Conservation (phyloP, 2,329 filamentous ascomycete species). For the Colletotrichum noveboracense region DNA sequence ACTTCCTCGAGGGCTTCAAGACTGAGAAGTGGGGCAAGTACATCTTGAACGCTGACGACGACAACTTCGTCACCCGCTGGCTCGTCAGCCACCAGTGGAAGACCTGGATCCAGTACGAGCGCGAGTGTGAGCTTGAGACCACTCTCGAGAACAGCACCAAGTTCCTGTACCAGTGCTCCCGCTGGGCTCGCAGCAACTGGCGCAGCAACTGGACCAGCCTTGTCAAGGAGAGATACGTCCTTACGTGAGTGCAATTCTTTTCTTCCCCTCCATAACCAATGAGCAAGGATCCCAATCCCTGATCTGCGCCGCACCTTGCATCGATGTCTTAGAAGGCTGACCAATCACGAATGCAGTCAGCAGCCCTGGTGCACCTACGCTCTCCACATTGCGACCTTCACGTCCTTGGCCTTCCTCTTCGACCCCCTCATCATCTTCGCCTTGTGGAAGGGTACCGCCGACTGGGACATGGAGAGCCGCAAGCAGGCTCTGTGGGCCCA, state of each 20-base stretch:
- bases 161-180: slow-evolving; percentile 90
- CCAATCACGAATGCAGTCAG: slow-evolving; percentile 60
- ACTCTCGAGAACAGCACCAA: slow-evolving; percentile 88
- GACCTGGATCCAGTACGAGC: slow-evolving; percentile 94
- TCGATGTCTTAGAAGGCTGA: slow-evolving; percentile 13
- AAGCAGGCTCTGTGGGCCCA: slow-evolving; percentile 65
- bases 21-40: slow-evolving; percentile 89
- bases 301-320: background rate
- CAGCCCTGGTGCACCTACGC: slow-evolving; percentile 95
- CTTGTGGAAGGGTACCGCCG: slow-evolving; percentile 70
- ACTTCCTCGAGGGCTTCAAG: slow-evolving; percentile 88
- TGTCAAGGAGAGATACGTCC: slow-evolving; percentile 81
- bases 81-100: slow-evolving; percentile 91
- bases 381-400: slow-evolving; percentile 90
- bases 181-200: slow-evolving; percentile 98
- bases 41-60: slow-evolving; percentile 94
- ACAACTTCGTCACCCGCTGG: slow-evolving; percentile 98
- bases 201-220: slow-evolving; percentile 94
- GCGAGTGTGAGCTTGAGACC: slow-evolving; percentile 89
- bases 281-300: background rate
- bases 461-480: slow-evolving; percentile 61
- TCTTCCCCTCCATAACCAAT: slow-evolving; percentile 1
- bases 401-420: slow-evolving; percentile 81
- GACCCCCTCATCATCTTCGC: slow-evolving; percentile 76
- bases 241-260: slow-evolving; percentile 69